Percentiles rank a stretch among this genome's conserved stretches.
These are phyloP conservation scores for Suillus clintonianus DNA, from an alignment of 768 basidiomycete genomes.

Conservation along the genomic window DNA sequence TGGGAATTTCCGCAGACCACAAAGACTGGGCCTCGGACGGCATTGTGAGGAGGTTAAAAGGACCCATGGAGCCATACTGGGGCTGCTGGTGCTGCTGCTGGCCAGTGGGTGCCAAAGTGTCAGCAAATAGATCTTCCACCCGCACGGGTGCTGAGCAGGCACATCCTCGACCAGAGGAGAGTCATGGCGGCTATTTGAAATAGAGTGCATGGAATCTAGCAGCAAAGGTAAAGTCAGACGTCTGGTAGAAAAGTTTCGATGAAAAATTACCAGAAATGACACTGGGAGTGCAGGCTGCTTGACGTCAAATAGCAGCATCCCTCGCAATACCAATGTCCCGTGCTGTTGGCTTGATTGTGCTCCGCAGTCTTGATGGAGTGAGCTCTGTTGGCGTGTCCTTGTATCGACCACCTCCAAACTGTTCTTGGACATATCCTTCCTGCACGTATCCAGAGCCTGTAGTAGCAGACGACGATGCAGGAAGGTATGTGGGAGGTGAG, in stretches of 20 bases:
- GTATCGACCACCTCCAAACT: neutral
- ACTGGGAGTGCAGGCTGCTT: neutral
- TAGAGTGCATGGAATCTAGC: neutral
- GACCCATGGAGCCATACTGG: neutral
- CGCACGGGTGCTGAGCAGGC: neutral
- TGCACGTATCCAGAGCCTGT: neutral
- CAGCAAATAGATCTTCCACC: neutral
- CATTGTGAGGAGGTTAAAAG: neutral
- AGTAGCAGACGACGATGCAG: neutral
- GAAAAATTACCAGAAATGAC: neutral
- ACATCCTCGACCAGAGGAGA: neutral
- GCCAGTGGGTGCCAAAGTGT: neutral
- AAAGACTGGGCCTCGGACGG: neutral
- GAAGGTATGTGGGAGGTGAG: neutral
- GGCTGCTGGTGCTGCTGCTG: neutral
- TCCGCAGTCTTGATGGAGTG: neutral
- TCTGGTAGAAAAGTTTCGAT: neutral
- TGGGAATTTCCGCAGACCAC: neutral
- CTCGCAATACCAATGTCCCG: neutral
- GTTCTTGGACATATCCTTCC: neutral
- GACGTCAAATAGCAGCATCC: neutral
- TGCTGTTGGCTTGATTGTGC: neutral
- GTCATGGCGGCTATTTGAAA: too few species aligned
- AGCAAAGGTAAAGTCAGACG: neutral
- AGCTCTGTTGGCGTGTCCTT: neutral